Percentiles rank a stretch among this genome's conserved stretches.
Conservation (phyloP, 2,329 filamentous ascomycete genomes). For the Monilinia fructicola region DNA sequence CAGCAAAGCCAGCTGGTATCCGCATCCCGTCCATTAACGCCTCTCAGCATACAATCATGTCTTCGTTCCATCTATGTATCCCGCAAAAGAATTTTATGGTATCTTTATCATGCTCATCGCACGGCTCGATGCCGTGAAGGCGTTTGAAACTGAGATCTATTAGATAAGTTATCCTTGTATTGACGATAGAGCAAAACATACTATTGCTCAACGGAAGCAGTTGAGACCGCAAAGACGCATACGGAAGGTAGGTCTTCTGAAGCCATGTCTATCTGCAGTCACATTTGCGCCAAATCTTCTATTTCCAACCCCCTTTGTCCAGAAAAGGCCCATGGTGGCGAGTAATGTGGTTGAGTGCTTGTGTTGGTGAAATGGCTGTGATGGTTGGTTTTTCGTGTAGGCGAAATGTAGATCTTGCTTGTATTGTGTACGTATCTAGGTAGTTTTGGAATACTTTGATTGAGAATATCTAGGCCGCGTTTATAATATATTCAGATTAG, state of each 20-base stretch:
- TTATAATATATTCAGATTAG: slow-evolving; percentile 9
- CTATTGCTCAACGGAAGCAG: slow-evolving; percentile 11
- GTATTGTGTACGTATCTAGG: background rate
- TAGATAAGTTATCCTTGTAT: background rate
- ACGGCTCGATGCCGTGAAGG: background rate
- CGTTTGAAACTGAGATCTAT: background rate
- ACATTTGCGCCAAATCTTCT: slow-evolving; percentile 18
- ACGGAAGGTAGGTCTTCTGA: slow-evolving; percentile 13
- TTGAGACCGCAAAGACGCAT: slow-evolving; percentile 20
- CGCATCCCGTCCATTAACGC: background rate
- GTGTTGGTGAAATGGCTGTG: background rate
- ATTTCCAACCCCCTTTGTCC: slow-evolving; percentile 15
- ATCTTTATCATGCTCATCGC: background rate
- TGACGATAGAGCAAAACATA: background rate
- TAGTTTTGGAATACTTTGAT: background rate
- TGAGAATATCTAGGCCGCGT: background rate
- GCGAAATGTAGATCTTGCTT: slow-evolving; percentile 3
- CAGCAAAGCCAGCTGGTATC: slow-evolving; percentile 9
- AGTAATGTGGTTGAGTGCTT: background rate
- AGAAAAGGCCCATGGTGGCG: slow-evolving; percentile 15
- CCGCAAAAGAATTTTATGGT: background rate
- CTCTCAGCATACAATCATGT: background rate
- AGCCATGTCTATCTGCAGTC: slow-evolving; percentile 15
- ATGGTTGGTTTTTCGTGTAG: background rate
- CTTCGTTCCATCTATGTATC: background rate